A percentile compares a stretch with the other conserved stretches of the same genome.
These are phyloP conservation scores for Tulasnella sp. DNA, from an alignment of 768 basidiomycete species.

Conservation along the genomic window DNA sequence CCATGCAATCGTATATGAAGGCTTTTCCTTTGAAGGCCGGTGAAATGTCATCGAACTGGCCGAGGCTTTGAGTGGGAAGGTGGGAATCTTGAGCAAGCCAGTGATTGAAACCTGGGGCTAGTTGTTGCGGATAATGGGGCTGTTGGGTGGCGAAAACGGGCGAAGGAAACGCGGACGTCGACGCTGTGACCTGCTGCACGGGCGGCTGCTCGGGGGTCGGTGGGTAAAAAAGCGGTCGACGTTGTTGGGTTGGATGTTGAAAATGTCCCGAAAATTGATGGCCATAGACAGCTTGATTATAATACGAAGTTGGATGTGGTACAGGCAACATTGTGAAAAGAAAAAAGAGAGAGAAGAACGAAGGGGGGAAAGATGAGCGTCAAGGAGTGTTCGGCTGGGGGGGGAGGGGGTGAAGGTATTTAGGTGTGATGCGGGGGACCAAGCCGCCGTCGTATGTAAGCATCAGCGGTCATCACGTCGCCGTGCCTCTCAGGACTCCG, in stretches of 20 bases:
- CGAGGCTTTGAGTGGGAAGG: background rate
- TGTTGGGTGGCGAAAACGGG: background rate
- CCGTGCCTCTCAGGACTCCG: background rate
- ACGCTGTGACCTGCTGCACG: background rate
- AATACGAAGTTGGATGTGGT: background rate
- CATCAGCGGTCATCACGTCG: background rate
- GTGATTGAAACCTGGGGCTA: background rate
- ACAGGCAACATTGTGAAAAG: background rate
- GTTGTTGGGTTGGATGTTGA: background rate
- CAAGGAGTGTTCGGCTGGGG: background rate
- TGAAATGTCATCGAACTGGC: background rate
- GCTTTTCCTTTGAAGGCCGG: background rate
- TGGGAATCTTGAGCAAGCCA: background rate
- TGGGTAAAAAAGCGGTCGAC: background rate
- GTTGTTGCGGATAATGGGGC: background rate
- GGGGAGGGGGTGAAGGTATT: background rate
- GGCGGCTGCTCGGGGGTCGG: background rate
- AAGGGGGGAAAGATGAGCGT: background rate
- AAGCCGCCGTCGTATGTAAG: background rate
- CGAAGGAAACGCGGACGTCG: background rate
- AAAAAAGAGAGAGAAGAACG: background rate
- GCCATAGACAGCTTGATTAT: background rate
- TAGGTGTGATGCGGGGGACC: background rate
- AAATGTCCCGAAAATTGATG: background rate
- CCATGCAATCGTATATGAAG: background rate